Percentiles rank a stretch among this genome's conserved stretches.
phyloP scores from a whole-genome alignment of 2,329 filamentous ascomycete species.

The Aspergillus sp. region DNA sequence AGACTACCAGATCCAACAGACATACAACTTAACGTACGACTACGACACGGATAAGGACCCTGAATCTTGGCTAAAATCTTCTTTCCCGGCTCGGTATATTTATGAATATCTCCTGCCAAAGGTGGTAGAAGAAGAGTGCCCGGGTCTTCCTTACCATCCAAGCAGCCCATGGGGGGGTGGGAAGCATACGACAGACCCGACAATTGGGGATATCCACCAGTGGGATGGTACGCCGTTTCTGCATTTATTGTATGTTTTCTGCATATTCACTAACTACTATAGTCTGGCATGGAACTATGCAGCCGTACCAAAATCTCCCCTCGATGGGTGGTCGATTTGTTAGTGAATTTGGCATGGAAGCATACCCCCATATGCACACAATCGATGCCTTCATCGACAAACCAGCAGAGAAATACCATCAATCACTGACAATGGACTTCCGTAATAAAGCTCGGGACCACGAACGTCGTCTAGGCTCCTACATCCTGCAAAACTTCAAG shows the following conservation, averaged over 20 bases:
- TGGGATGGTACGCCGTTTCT: conserved; percentile 64
- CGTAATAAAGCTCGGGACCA: conserved; percentile 95
- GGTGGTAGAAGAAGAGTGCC: conserved; percentile 66
- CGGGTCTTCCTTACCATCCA: conserved; percentile 71
- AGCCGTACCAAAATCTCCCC: background rate
- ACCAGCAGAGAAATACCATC: conserved; percentile 74
- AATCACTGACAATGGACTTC: conserved; percentile 86
- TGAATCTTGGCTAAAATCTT: conserved; percentile 42
- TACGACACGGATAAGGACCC: too few relatives aligned
- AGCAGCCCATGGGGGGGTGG: conserved; percentile 82
- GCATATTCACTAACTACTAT: too few relatives aligned
- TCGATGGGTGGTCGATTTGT: background rate
- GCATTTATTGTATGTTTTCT: too few relatives aligned
- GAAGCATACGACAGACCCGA: conserved; percentile 58
- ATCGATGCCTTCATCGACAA: conserved; percentile 69
- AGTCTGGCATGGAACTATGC: background rate
- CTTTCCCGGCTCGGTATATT: conserved; percentile 89
- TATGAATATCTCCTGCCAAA: conserved; percentile 87
- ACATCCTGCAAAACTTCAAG: conserved; percentile 85
- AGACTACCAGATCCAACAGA: background rate
- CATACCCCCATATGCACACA: background rate
- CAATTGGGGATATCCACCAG: conserved; percentile 87
- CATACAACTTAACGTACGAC: too few relatives aligned
- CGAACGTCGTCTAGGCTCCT: conserved; percentile 80
- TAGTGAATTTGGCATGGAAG: background rate